These are phyloP conservation scores for Mrakia frigida DNA, from an alignment of 768 basidiomycete species.

Conservation along the genomic window DNA sequence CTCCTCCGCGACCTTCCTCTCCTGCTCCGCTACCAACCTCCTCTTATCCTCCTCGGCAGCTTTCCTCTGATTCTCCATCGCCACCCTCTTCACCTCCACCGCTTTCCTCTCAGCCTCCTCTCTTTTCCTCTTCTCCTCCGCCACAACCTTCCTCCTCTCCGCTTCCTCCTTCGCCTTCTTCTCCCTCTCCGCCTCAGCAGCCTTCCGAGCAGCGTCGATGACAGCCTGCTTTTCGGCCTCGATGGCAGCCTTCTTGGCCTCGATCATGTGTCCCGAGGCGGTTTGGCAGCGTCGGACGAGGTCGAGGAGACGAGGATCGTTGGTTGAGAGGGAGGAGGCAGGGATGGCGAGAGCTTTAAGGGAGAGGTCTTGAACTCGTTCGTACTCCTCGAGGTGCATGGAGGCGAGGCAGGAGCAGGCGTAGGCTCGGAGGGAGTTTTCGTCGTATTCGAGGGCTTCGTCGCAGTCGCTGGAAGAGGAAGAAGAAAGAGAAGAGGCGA, in stretches of 20 bases:
- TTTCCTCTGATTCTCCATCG: neutral
- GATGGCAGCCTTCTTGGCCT: neutral
- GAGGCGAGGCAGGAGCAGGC: conserved; percentile 9
- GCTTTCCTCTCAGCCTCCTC: neutral
- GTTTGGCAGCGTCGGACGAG: neutral
- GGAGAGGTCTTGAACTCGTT: neutral
- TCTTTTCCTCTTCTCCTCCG: neutral
- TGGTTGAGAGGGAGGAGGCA: neutral
- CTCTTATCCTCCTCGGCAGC: neutral
- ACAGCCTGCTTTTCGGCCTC: neutral
- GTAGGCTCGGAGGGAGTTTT: conserved; percentile 5
- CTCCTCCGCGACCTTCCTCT: neutral
- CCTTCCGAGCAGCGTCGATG: neutral
- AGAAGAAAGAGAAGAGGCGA: neutral
- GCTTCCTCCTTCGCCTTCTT: no score
- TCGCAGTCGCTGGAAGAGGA: neutral
- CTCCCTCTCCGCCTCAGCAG: no score
- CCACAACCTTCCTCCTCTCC: no score
- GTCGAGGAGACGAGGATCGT: neutral
- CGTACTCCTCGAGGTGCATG: conserved; percentile 1
- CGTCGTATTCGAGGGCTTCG: conserved; percentile 3
- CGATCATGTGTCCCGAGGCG: neutral
- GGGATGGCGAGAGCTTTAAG: neutral
- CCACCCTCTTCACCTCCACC: neutral
- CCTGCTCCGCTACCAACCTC: neutral